These are phyloP conservation scores for Alternaria solani DNA, from an alignment of 2,329 filamentous ascomycete genomes.

Conservation along the genomic window DNA sequence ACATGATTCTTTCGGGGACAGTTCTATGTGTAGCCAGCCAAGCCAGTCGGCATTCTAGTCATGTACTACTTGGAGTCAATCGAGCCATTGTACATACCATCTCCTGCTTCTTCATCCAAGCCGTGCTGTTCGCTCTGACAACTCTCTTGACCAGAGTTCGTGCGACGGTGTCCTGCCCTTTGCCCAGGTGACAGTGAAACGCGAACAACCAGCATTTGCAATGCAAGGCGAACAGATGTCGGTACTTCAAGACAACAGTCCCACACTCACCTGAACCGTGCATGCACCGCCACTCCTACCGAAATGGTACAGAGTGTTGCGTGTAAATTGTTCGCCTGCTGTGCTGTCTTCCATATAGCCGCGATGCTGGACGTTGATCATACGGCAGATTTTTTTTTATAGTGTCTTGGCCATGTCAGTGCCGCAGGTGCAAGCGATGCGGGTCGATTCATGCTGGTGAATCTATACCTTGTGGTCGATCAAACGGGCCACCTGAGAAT, in stretches of 20 bases:
- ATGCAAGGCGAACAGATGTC: not conserved
- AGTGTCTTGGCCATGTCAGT: slow-evolving; percentile 1
- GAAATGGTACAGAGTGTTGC: not conserved
- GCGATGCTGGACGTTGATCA: not conserved
- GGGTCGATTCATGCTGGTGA: not conserved
- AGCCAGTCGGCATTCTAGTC: not conserved
- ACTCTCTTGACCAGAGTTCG: not conserved
- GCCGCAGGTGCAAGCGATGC: not conserved
- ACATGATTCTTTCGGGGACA: not conserved
- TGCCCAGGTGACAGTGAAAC: not conserved
- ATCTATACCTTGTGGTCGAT: not conserved
- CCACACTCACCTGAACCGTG: not conserved
- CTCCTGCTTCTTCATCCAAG: not conserved
- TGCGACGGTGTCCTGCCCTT: not conserved
- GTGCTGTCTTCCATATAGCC: not conserved
- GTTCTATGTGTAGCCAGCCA: slow-evolving; percentile 1
- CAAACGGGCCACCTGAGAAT: not conserved
- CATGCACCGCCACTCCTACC: slow-evolving; percentile 1
- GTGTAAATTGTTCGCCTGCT: not conserved
- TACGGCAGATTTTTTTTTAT: not conserved
- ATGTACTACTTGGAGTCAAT: not conserved
- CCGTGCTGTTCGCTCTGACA: not conserved
- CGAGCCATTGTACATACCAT: slow-evolving; percentile 1
- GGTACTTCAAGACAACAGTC: not conserved
- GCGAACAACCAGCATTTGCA: not conserved